Percentiles rank a stretch among this genome's conserved stretches.
Evolutionary conservation across 345 rosid species (phyloP).

Genomic region (Sonneratia alba): DNA sequence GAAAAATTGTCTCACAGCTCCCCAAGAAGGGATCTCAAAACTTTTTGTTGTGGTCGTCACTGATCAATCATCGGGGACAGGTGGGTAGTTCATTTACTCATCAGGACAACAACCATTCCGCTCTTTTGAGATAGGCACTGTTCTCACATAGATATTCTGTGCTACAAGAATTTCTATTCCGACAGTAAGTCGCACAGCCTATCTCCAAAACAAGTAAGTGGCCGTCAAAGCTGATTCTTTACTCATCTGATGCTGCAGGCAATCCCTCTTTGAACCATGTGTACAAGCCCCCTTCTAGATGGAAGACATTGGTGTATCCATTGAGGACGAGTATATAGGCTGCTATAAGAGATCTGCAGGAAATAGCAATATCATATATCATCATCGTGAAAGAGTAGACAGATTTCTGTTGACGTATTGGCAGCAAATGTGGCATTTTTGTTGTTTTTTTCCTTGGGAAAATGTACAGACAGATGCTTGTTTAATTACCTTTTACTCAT

Average conservation of each 20-base stretch:
- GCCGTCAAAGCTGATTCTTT: not conserved
- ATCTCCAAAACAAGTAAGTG: not conserved
- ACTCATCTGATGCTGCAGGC: slow-evolving; percentile 50
- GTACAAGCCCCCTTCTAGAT: slow-evolving; percentile 88
- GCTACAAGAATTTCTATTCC: not conserved
- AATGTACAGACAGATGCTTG: no score
- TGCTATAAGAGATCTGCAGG: slow-evolving; percentile 87
- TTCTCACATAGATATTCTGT: not conserved
- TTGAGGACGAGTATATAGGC: slow-evolving; percentile 85
- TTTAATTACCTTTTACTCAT: not conserved
- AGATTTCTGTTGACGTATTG: not conserved
- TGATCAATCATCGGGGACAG: not conserved
- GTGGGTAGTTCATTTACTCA: not conserved
- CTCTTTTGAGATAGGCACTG: not conserved
- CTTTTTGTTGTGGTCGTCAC: not conserved
- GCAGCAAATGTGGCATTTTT: not conserved
- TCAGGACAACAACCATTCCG: not conserved
- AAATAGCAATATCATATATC: not conserved
- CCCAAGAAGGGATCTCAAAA: not conserved
- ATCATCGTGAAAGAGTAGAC: not conserved
- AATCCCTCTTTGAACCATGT: slow-evolving; percentile 78
- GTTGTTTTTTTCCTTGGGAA: no score
- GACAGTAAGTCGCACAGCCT: not conserved
- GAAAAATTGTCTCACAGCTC: not conserved
- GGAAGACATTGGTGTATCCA: slow-evolving; percentile 73